phyloP scores from a whole-genome alignment of 148 eudicot species.

The Silene uniflora region DNA sequence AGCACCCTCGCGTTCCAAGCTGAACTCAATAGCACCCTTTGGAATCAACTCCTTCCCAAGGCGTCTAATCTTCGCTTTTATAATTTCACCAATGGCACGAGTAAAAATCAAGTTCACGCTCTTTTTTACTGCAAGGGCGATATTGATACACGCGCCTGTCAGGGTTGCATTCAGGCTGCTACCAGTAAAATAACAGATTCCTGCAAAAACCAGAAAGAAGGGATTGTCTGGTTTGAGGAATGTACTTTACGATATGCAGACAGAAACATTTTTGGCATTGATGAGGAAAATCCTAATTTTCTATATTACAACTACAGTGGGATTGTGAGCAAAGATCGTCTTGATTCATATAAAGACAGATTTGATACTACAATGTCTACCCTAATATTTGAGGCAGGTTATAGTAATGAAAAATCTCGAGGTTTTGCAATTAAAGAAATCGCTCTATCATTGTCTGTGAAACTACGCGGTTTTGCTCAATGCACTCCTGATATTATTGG shows the following conservation, averaged over 20 bases:
- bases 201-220: slow-evolving; percentile 17
- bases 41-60: neutral
- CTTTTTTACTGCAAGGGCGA: slow-evolving; percentile 33
- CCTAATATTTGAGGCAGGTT: slow-evolving; percentile 10
- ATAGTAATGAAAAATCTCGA: neutral
- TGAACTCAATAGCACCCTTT: slow-evolving; percentile 20
- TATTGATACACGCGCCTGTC: slow-evolving; percentile 3
- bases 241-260: slow-evolving; percentile 28
- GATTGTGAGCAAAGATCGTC: neutral
- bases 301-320: neutral
- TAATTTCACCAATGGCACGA: neutral
- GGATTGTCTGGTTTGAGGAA: slow-evolving; percentile 23
- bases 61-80: slow-evolving; percentile 1
- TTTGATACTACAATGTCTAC: slow-evolving; percentile 10
- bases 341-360: neutral
- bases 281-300: neutral
- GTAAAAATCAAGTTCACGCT: slow-evolving; percentile 16
- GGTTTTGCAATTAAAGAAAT: slow-evolving; percentile 10
- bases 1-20: slow-evolving; percentile 7
- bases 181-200: neutral
- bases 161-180: slow-evolving; percentile 19
- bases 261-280: neutral
- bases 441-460: neutral
- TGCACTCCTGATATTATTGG: slow-evolving; percentile 31
- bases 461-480: slow-evolving; percentile 19